Base-by-base conservation (phyloP, 495 filamentous ascomycete genomes). In the Penicillium bialowiezense region DNA sequence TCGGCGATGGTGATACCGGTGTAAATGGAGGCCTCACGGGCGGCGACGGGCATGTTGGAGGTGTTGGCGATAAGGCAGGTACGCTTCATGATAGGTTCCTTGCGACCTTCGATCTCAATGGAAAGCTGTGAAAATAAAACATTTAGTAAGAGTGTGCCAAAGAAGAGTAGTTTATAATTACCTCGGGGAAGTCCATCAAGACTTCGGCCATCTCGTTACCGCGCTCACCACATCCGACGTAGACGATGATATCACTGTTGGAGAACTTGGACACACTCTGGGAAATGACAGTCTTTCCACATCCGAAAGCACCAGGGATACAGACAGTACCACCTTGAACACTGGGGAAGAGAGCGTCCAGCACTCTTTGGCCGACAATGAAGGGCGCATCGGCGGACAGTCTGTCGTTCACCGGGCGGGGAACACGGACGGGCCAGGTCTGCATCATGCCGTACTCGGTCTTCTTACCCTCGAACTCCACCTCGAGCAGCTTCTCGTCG, bases 181-280 rank as follows among this genome's bases (percentile, higher is more conserved):
- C 83, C 66, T 88, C 89, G 33, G 93, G 93, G 81, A 99, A 99
- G 70, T 99, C 93, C 89, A 96, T 97, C 79, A 99, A 81, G 52
- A 99, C 93, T 80, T 99, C 93, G 54, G 93, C 93, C 93, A 99
- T 99, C 72, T 97, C 93, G 65, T 97, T 99, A 58, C 93, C 93
- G 52, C 93, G 90, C 78, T 99, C 93, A 60, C 93, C 93, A 63
- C 95, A 96, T 37, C 93, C 93, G 54, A 99, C 93, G 69, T 99
- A 97, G 58, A 99, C 87, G 56, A 99, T 97, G 64, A 96, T 90
- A 70, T 99, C 95, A 66, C 87, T 91, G 82, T 99, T 99, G 49
- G 93, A 99, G 78, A 97, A 99, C 70, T 99, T 99, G 65, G 93
- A 97, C 50, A 99, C 86, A 50, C 86, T 90, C 75, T 99, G 95